Base-by-base conservation (phyloP, 2,329 filamentous ascomycete genomes). In the Penicillium digitatum region DNA sequence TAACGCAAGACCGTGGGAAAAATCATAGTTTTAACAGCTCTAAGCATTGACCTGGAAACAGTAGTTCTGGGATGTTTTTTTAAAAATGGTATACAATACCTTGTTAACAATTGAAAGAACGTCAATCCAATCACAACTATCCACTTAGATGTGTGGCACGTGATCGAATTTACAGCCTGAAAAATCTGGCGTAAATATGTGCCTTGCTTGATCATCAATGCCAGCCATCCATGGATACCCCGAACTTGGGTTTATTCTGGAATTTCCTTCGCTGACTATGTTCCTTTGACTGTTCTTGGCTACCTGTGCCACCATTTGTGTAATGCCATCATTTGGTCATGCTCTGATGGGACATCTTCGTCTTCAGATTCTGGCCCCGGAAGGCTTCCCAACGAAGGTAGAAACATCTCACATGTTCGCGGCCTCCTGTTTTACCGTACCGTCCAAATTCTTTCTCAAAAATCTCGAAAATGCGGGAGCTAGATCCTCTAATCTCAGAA, bases 401-500 rank as follows among this genome's bases (percentile, higher is more conserved):
- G 34, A 31, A 39, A 35, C 31, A 42, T 53, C 20, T 29, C 14
- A 38, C 26, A 10, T 40, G 22, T 16, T 27, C 3, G 8, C 34
- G 20, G 22, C 18, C 12, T 27, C n/a, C 35, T 42, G 5, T 24
- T 10, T 42, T 12, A 14, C 14, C 9, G n/a, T n/a, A 18, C 12
- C 12, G 6, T 45, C 2, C 3, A 26, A 38, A 1, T 12, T 12
- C 18, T 48, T 42, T 4, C 31, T 42, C 12, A 54, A 20, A 31
- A 9, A 44, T 44, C n/a, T 26, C 46, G 61, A 70, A 57, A 2
- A 76, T 76, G 72, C 69, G 66, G 37, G 77, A 79, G 63, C 57
- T 76, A 39, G 79, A 82, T 52, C 69, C 79, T 20, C 65, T 81
- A 8, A 72, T 84, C 32, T 68, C 66, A 5, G 74, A 78, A 63